Conservation (phyloP, 371 early-diverging fungal genomes). For the Mortierella sp. region DNA sequence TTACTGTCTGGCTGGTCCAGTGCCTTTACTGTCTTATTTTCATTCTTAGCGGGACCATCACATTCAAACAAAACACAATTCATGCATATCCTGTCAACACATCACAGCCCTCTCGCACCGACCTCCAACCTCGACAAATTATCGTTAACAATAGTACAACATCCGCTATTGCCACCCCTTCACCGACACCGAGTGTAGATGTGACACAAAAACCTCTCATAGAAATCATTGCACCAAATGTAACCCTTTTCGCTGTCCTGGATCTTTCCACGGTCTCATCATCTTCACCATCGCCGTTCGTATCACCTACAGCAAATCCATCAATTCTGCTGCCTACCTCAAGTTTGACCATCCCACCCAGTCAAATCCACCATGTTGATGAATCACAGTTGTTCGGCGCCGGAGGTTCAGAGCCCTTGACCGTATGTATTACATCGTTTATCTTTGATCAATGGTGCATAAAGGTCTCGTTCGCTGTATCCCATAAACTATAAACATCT, state of each 20-base stretch:
- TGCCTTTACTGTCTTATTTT: constrained; percentile 23
- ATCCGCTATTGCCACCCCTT: not conserved
- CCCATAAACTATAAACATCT: not conserved
- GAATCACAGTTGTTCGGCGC: constrained; percentile 46
- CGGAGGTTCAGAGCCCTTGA: constrained; percentile 37
- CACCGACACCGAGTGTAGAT: constrained; percentile 4
- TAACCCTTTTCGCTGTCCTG: constrained; percentile 46
- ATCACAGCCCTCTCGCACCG: not conserved
- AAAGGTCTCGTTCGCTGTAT: not conserved
- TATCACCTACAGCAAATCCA: not conserved
- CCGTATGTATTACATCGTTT: constrained; percentile 19
- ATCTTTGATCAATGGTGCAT: not conserved
- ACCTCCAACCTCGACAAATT: constrained; percentile 10
- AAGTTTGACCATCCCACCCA: constrained; percentile 25
- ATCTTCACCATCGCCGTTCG: not conserved
- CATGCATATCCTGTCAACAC: constrained; percentile 18
- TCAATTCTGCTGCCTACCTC: constrained; percentile 38
- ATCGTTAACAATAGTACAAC: not conserved
- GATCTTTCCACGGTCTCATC: constrained; percentile 15
- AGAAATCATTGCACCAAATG: constrained; percentile 49
- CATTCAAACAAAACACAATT: not conserved
- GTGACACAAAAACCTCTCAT: constrained; percentile 36
- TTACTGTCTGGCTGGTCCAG: constrained; percentile 16
- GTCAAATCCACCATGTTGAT: constrained; percentile 43
- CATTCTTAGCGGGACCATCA: constrained; percentile 18